Evolutionary conservation across 106 monocot genomes (phyloP).

Genomic region (Vanilla planifolia): DNA sequence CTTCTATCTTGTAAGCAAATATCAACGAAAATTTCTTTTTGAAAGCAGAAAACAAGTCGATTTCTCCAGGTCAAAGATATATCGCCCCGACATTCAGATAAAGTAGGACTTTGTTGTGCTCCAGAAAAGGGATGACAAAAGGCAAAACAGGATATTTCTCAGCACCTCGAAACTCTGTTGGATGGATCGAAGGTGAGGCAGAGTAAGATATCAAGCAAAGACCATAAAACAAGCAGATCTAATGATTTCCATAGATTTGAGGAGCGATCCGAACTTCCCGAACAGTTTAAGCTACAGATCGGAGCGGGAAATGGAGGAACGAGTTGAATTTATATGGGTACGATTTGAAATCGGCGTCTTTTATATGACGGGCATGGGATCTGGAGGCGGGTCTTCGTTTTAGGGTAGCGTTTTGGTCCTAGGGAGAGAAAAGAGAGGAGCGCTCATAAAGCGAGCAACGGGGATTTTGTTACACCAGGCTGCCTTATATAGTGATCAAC

Average conservation of each 20-base stretch:
- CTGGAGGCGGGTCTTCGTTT: conserved; percentile 4
- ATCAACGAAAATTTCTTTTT: neutral
- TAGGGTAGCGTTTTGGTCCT: conserved; percentile 10
- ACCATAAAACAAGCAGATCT: neutral
- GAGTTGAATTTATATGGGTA: neutral
- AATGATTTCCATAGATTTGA: neutral
- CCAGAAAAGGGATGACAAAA: neutral
- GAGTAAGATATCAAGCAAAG: neutral
- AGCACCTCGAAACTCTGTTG: neutral
- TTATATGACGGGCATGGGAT: conserved; percentile 7
- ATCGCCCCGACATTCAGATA: neutral
- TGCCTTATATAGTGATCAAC: neutral
- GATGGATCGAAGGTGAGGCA: neutral
- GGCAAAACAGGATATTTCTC: neutral
- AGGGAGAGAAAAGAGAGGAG: neutral
- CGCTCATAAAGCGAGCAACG: neutral
- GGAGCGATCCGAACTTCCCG: neutral
- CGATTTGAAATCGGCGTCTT: conserved; percentile 2
- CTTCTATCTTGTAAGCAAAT: too few relatives aligned
- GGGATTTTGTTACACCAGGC: neutral
- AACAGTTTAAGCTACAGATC: conserved; percentile 3
- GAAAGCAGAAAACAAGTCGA: neutral
- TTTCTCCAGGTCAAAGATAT: neutral
- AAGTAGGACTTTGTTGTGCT: neutral
- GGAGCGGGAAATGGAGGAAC: conserved; percentile 3